Evolutionary conservation across 1,139 yeast species (phyloP).

Genomic region (Pichia cactophila): DNA sequence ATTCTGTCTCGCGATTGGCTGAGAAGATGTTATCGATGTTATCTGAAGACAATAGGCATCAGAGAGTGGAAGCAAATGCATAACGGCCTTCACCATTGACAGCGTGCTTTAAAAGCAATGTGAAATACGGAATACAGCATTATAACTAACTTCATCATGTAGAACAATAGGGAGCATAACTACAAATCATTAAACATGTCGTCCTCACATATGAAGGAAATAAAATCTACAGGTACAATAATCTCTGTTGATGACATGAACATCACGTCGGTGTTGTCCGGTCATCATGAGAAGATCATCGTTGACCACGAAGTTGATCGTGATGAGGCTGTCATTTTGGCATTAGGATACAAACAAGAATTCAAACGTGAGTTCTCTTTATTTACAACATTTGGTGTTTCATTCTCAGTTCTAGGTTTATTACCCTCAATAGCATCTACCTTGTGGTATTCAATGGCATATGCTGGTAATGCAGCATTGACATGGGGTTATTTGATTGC

Average conservation of each 20-base stretch:
- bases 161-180: no score
- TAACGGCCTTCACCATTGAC: neutral
- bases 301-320: constrained; percentile 37
- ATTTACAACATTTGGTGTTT: constrained; percentile 58
- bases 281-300: constrained; percentile 21
- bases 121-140: neutral
- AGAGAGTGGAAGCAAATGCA: no score
- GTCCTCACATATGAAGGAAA: neutral
- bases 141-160: no score
- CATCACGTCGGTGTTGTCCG: constrained; percentile 25
- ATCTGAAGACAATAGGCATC: neutral
- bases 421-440: constrained; percentile 64
- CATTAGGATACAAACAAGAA: constrained; percentile 69
- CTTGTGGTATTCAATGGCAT: constrained; percentile 39
- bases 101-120: no score
- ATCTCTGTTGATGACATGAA: constrained; percentile 27
- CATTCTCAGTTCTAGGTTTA: constrained; percentile 65
- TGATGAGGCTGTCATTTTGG: constrained; percentile 52
- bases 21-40: neutral
- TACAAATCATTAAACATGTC: constrained; percentile 2
- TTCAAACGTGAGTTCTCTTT: constrained; percentile 61
- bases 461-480: constrained; percentile 44
- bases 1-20: neutral
- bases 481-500: constrained; percentile 50
- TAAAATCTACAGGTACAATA: constrained; percentile 18